These are phyloP conservation scores for Helotiales sp. DNA, from an alignment of 2,329 filamentous ascomycete species.

Conservation along the genomic window DNA sequence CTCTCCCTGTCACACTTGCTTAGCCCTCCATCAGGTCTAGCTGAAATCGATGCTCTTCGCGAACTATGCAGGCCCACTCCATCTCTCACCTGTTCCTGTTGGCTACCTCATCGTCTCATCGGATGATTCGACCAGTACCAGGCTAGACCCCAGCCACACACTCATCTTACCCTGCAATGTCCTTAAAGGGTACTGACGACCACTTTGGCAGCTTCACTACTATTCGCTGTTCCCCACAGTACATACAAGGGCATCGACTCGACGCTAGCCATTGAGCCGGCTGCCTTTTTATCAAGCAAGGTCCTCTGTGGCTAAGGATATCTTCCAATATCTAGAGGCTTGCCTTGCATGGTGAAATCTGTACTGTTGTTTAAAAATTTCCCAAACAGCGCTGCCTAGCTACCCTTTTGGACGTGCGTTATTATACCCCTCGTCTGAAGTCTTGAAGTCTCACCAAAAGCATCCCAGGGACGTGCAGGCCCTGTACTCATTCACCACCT, in stretches of 20 bases:
- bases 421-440: constrained; percentile 22
- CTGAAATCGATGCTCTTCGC: constrained; percentile 31
- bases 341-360: constrained; percentile 16
- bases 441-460: constrained; percentile 20
- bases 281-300: constrained; percentile 23
- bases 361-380: constrained; percentile 4
- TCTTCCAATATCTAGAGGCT: constrained; percentile 13
- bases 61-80: constrained; percentile 16
- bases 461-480: constrained; percentile 28
- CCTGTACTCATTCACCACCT: constrained; percentile 25
- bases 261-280: constrained; percentile 30
- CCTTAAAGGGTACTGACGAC: constrained; percentile 31
- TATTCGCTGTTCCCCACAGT: constrained; percentile 31
- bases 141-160: constrained; percentile 30
- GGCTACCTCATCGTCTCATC: constrained; percentile 34
- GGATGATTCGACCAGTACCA: constrained; percentile 35
- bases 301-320: constrained; percentile 27
- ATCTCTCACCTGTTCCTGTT: constrained; percentile 19
- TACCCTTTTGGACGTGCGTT: constrained; percentile 18
- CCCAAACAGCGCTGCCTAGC: constrained; percentile 5
- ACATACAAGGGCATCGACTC: constrained; percentile 22
- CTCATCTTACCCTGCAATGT: constrained; percentile 33
- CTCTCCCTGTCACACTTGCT: constrained; percentile 26
- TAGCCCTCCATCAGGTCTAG: constrained; percentile 28
- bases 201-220: constrained; percentile 23